These are phyloP conservation scores for Xylariaceae sp. DNA, from an alignment of 2,329 filamentous ascomycete genomes.

Conservation along the genomic window DNA sequence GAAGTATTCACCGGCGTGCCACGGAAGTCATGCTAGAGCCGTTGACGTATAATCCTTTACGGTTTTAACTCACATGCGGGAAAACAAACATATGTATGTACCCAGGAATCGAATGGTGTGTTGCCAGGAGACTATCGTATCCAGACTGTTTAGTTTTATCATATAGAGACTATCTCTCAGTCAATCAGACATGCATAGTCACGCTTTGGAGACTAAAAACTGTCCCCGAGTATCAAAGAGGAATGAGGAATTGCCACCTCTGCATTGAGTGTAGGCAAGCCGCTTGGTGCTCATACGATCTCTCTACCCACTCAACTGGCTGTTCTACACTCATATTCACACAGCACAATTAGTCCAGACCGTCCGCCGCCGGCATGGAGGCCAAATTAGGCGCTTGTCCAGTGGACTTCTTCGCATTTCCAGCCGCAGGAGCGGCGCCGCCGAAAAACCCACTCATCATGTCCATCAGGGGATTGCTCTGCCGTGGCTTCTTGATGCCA, in stretches of 20 bases:
- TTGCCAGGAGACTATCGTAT: too few species aligned
- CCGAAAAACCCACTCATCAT: slow-evolving; percentile 98
- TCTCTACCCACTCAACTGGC: slow-evolving; percentile 11
- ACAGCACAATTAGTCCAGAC: slow-evolving; percentile 46
- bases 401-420: slow-evolving; percentile 36
- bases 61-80: too few species aligned
- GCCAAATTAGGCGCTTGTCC: slow-evolving; percentile 42
- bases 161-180: too few species aligned
- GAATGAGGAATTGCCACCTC: neutral
- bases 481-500: slow-evolving; percentile 77
- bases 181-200: too few species aligned
- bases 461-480: slow-evolving; percentile 89
- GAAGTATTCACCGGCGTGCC: too few species aligned
- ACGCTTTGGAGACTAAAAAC: too few species aligned
- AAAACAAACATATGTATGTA: too few species aligned
- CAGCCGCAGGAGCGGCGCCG: slow-evolving; percentile 45
- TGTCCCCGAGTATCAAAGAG: neutral
- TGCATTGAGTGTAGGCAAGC: neutral
- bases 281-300: slow-evolving; percentile 2
- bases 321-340: slow-evolving; percentile 7
- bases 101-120: too few species aligned
- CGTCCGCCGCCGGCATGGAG: slow-evolving; percentile 51
- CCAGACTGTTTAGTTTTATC: too few species aligned
- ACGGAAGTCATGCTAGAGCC: too few species aligned
- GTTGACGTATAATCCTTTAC: too few species aligned